Base-by-base conservation (phyloP, 225 moss, liverwort and hornwort genomes). In the Climacium dendroides region DNA sequence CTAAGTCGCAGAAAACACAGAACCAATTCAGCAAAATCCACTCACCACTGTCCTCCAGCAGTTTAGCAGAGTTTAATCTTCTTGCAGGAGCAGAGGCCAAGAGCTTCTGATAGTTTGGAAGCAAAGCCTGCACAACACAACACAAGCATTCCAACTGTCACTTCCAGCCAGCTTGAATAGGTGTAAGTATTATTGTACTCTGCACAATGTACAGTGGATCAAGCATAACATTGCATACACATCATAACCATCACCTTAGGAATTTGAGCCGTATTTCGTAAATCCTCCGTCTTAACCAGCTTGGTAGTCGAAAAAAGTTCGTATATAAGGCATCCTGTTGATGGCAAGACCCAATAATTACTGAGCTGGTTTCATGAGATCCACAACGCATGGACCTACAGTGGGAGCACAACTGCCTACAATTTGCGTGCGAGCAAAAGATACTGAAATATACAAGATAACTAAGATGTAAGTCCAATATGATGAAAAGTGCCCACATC, bases 41-140 rank as follows among this genome's bases (percentile, higher is more conserved):
- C 96, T 91, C 90, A 98, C 97, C 98, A 92, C 96, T 96, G 75
- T 96, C 96, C 70, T 97, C 98, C 73, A 97, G 89, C 54, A 98
- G 86, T 91, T 98, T 98, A 77, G 96, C 93, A 71, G 98, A 96
- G 83, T 98, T 98, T 87, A 98, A 90, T 89, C 98, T 95, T 84
- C 94, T 94, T 75, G 94, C 86, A 86, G 98, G 96, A 73, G 94
- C 88, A 60, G 98, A 96, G 47, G 96, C 96, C 67, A 98, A 78
- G 85, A 98, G 94, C 80, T 93, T 96, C 89, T 98, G 98, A 88
- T 98, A 98, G 74, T 97, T 96, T 81, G 96, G 97, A 87, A 98
- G 96, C 72, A 98, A 85, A 45, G 96, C 94, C 98, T 98, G 92
- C 75, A 84, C 77, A 75, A 80, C 65, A 74, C n/a, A 88, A 87